Conservation (phyloP, 1,139 yeast genomes). For the Pneumocystis carinii region DNA sequence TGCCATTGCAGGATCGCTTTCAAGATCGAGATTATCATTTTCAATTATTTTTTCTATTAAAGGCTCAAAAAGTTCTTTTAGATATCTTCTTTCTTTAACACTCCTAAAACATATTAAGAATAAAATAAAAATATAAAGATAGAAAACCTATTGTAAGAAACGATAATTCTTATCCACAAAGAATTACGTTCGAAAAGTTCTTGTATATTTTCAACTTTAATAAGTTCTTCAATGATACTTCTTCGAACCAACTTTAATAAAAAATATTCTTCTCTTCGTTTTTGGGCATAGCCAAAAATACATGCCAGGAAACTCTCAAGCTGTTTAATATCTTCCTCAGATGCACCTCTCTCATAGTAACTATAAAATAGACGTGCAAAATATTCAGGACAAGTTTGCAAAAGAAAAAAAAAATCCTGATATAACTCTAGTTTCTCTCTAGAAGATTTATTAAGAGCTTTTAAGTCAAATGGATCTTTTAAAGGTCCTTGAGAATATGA, state of each 20-base stretch:
- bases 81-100: slow-evolving; percentile 43
- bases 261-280: slow-evolving; percentile 58
- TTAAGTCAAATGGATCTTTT: slow-evolving; percentile 26
- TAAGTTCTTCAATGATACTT: slow-evolving; percentile 36
- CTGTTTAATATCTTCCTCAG: slow-evolving; percentile 20
- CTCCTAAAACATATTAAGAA: slow-evolving; percentile 29
- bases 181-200: slow-evolving; percentile 22
- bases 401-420: slow-evolving; percentile 62
- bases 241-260: slow-evolving; percentile 45
- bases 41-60: slow-evolving; percentile 36
- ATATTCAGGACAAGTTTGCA: slow-evolving; percentile 75
- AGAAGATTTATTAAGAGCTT: slow-evolving; percentile 27
- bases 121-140: background rate
- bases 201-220: slow-evolving; percentile 17
- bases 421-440: slow-evolving; percentile 40
- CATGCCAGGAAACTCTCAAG: slow-evolving; percentile 37
- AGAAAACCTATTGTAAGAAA: slow-evolving; percentile 26
- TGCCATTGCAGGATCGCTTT: slow-evolving; percentile 57
- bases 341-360: slow-evolving; percentile 10
- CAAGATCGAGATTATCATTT: slow-evolving; percentile 48
- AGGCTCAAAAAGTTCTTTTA: slow-evolving; percentile 42
- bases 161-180: slow-evolving; percentile 38
- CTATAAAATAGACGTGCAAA: slow-evolving; percentile 41
- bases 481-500: slow-evolving; percentile 12
- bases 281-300: slow-evolving; percentile 32